phyloP scores from a whole-genome alignment of 2,329 filamentous ascomycete genomes.

The Fusarium albosuccineum region DNA sequence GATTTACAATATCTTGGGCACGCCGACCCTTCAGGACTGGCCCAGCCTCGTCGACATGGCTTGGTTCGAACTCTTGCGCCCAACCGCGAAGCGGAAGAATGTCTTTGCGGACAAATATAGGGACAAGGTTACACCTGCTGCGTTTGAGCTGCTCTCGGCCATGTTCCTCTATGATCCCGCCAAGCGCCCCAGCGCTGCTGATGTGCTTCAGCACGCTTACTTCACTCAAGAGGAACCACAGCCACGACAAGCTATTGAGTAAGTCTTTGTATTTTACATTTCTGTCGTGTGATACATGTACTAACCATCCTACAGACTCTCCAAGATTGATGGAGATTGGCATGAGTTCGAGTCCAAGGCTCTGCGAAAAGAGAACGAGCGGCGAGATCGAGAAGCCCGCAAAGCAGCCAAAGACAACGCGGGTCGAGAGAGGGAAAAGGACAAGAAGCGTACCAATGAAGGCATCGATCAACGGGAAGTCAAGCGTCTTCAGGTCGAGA shows the following conservation, averaged over 20 bases:
- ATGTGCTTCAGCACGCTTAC: constrained; percentile 89
- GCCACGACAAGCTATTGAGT: constrained; percentile 84
- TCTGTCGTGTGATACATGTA: constrained; percentile 1
- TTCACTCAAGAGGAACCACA: constrained; percentile 85
- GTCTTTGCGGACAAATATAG: constrained; percentile 87
- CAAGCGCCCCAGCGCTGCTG: constrained; percentile 83
- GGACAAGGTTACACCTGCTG: constrained; percentile 80
- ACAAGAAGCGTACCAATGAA: constrained; percentile 57
- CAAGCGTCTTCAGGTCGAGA: constrained; percentile 52
- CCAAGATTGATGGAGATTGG: constrained; percentile 91
- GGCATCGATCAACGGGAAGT: constrained; percentile 49
- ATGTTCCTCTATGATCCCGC: constrained; percentile 94
- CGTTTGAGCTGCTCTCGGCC: constrained; percentile 82
- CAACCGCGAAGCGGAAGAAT: constrained; percentile 77
- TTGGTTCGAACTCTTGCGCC: constrained; percentile 94
- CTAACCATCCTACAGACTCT: constrained; percentile 69
- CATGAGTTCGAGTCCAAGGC: constrained; percentile 99
- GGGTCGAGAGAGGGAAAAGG: constrained; percentile 50
- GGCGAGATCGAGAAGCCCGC: constrained; percentile 67
- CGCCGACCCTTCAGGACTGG: constrained; percentile 87
- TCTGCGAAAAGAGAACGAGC: constrained; percentile 88
- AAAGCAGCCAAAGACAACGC: constrained; percentile 57
- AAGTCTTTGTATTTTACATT: constrained; percentile 57
- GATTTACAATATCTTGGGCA: constrained; percentile 93
- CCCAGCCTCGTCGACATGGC: constrained; percentile 92